Conservation (phyloP, 495 filamentous ascomycete species). For the Arthonia radiata region DNA sequence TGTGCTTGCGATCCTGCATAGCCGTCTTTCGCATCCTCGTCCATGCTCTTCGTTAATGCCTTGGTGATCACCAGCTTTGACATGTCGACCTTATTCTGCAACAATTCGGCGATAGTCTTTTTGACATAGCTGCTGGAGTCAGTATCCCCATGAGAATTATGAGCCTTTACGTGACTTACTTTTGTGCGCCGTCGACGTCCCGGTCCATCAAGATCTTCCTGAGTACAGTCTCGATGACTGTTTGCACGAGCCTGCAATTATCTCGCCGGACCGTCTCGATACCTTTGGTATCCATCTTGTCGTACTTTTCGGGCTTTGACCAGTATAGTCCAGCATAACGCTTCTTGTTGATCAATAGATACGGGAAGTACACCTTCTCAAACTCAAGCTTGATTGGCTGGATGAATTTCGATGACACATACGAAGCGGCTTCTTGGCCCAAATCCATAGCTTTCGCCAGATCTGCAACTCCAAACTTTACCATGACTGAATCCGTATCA, state of each 20-base stretch:
- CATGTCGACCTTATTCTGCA: constrained; percentile 98
- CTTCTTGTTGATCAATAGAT: constrained; percentile 99
- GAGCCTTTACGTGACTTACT: constrained; percentile 30
- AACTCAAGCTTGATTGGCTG: constrained; percentile 97
- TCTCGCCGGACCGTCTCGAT: constrained; percentile 95
- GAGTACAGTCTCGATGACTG: constrained; percentile 89
- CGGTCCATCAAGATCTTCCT: constrained; percentile 86
- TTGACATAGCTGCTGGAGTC: constrained; percentile 70
- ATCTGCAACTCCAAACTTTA: constrained; percentile 81
- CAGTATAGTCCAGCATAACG: constrained; percentile 93
- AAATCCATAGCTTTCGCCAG: constrained; percentile 78
- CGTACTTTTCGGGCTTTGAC: constrained; percentile 81
- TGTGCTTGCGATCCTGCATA: constrained; percentile 87
- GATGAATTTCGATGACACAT: constrained; percentile 73
- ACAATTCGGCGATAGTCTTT: constrained; percentile 74
- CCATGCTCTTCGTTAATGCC: constrained; percentile 60
- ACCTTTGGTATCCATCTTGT: constrained; percentile 99
- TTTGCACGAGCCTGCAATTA: constrained; percentile 86
- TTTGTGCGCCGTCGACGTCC: constrained; percentile 71
- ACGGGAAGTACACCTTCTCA: constrained; percentile 97
- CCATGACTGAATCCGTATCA: constrained; percentile 99
- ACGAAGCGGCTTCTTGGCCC: constrained; percentile 68
- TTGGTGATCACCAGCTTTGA: constrained; percentile 98
- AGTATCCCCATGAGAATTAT: neutral
- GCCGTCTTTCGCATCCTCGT: too few relatives aligned